Conservation (phyloP, 805 yeast species). For the Candida gorgasii region DNA sequence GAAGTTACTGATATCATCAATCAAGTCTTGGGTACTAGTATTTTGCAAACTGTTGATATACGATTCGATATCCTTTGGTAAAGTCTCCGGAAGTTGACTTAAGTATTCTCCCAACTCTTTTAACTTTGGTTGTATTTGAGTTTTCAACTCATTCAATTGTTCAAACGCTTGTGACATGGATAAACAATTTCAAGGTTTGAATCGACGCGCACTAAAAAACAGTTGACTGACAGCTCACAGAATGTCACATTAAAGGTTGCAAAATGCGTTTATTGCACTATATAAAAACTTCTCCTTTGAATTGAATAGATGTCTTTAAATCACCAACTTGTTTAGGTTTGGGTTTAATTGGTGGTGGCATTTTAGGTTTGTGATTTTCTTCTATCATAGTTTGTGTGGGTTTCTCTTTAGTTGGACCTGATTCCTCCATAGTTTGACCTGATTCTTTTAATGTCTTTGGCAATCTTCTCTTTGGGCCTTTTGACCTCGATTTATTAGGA, state of each 20-base stretch:
- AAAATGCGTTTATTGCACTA: conserved; percentile 6
- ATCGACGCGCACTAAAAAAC: neutral
- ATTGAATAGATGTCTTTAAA: conserved; percentile 13
- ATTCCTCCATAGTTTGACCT: neutral
- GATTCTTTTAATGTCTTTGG: conserved; percentile 32
- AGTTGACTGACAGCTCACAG: no score
- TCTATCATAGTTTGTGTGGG: neutral
- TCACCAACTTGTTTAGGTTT: conserved; percentile 13
- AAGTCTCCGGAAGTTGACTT: conserved; percentile 7
- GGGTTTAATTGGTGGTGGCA: conserved; percentile 13
- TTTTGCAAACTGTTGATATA: conserved; percentile 12
- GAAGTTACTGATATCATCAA: conserved; percentile 30
- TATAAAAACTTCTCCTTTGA: conserved; percentile 17
- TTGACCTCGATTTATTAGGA: conserved; percentile 47
- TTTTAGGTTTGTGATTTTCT: neutral
- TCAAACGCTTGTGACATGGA: conserved; percentile 10
- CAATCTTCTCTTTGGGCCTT: conserved; percentile 53
- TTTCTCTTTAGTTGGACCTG: neutral
- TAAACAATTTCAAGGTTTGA: conserved; percentile 4
- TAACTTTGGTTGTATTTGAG: conserved; percentile 12
- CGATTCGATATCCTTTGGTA: conserved; percentile 10
- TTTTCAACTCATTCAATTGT: conserved; percentile 12
- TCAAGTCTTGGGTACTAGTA: conserved; percentile 21
- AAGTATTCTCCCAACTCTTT: conserved; percentile 9
- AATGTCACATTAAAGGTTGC: no score